Evolutionary conservation across 2,329 filamentous ascomycete species (phyloP), one percentile per base, ranked within the genome.

Genomic region (Cladobotryum mycophilum): DNA sequence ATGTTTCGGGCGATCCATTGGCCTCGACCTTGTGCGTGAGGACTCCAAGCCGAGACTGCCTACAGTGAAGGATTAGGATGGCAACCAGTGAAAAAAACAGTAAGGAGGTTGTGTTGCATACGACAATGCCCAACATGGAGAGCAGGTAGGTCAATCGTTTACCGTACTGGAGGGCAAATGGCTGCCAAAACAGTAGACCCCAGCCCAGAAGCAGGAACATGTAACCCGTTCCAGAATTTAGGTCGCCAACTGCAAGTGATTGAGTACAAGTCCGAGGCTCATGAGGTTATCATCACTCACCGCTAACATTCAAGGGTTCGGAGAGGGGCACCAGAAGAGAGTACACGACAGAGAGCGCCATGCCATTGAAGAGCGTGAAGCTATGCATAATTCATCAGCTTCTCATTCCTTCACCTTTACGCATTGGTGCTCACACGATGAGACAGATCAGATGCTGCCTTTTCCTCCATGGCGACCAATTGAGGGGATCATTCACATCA

Each of bases 401-500:
- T 22, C 4, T 37, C 38, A 18, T 17, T 18, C 8, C 5, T 13
- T 6, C 5, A 7, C 20, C 15, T 38, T 9, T 3, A 47, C 12
- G 7, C 0, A 3, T 11, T 18, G 13, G 35, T 5, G 54, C 63
- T 56, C 47, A 67, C 66, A 66, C 40, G 34, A 61, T 61, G 6
- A 62, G 56, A 18, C 64, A 67, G n/a, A 60, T 41, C 15, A 66
- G 42, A 5, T 60, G 56, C 12, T 60, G 55, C 0, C 58, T 20
- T 47, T 66, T 67, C 2, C 63, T 58, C 2, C 58, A 53, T 41
- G 55, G 57, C 2, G 56, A 67, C 76, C 76, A 76, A 52, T 76
- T 80, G 34, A 81, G 63, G 3, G 77, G 78, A 53, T 80, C 78
- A 40, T 78, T 73, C 4, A 75, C 72, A 53, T 80, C 73, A 11